These are phyloP conservation scores for Podosphaera xanthii DNA, from an alignment of 2,329 filamentous ascomycete genomes.

Conservation along the genomic window DNA sequence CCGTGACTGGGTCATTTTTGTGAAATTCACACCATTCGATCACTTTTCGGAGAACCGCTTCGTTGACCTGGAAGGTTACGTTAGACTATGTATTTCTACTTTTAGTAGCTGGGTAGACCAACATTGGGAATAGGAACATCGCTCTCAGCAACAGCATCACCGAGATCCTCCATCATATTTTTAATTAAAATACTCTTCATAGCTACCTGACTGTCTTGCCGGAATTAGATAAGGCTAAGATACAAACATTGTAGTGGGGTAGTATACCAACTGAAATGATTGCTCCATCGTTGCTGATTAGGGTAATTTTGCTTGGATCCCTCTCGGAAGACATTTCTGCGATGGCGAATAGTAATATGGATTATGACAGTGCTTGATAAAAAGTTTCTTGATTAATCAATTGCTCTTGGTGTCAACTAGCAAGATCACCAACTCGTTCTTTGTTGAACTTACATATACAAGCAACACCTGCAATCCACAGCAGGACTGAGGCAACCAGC, in stretches of 20 bases:
- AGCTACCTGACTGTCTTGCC: constrained; percentile 53
- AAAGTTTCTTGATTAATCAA: too few species aligned
- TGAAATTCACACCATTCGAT: constrained; percentile 97
- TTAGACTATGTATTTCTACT: constrained; percentile 3
- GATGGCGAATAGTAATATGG: too few species aligned
- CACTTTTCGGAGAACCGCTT: constrained; percentile 82
- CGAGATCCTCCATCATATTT: constrained; percentile 92
- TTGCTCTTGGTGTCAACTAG: too few species aligned
- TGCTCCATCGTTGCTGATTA: constrained; percentile 27
- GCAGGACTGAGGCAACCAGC: too few species aligned
- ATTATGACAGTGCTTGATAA: too few species aligned
- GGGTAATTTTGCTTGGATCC: constrained; percentile 17
- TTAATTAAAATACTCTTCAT: constrained; percentile 91
- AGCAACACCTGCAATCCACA: too few species aligned
- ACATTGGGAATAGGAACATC: constrained; percentile 66
- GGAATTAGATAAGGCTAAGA: constrained; percentile 4
- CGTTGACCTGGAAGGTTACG: constrained; percentile 43
- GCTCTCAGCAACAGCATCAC: constrained; percentile 30
- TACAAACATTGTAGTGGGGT: constrained; percentile 1
- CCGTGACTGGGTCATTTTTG: constrained; percentile 62
- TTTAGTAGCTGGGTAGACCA: constrained; percentile 13
- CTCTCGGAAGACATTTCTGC: not conserved
- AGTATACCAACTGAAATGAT: constrained; percentile 26
- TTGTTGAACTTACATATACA: too few species aligned
- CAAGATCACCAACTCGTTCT: too few species aligned